Percentiles rank a stretch among this genome's conserved stretches.
Conservation (phyloP, 2,329 filamentous ascomycete species). For the Chaetomium sp. region DNA sequence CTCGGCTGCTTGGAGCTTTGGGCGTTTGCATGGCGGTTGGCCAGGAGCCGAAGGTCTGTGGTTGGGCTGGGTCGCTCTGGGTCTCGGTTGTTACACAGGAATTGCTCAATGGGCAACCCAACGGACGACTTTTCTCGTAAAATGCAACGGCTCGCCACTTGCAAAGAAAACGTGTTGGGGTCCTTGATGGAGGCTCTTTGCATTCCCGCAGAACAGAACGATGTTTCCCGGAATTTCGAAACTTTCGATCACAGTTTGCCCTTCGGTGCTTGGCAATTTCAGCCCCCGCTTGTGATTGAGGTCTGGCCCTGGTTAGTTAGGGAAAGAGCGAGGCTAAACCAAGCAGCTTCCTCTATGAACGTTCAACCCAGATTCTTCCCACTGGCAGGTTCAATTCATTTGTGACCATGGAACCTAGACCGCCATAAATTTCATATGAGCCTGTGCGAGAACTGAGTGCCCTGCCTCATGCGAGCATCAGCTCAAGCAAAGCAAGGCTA, state of each 20-base stretch:
- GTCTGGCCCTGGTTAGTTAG: not conserved
- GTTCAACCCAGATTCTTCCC: not conserved
- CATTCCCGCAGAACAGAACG: not conserved
- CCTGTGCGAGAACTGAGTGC: not conserved
- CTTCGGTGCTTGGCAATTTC: not conserved
- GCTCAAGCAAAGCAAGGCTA: not conserved
- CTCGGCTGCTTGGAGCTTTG: not conserved
- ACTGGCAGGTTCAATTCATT: not conserved
- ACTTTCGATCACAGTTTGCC: not conserved
- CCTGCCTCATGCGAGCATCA: not conserved
- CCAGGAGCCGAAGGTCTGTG: conserved; percentile 4
- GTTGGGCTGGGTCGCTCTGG: conserved; percentile 3
- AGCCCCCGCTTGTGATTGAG: not conserved
- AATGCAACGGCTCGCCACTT: not conserved
- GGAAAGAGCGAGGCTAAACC: conserved; percentile 1
- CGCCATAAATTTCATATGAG: not conserved
- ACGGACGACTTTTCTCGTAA: not conserved
- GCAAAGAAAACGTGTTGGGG: not conserved
- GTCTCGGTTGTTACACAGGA: not conserved
- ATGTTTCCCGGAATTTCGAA: not conserved
- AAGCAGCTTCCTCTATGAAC: not conserved
- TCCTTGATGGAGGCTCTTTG: not conserved
- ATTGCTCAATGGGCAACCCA: not conserved
- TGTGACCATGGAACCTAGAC: not conserved
- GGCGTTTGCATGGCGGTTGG: conserved; percentile 16